Evolutionary conservation across 2,329 filamentous ascomycete species (phyloP).

Genomic region (Mycosphaerella arachidis): DNA sequence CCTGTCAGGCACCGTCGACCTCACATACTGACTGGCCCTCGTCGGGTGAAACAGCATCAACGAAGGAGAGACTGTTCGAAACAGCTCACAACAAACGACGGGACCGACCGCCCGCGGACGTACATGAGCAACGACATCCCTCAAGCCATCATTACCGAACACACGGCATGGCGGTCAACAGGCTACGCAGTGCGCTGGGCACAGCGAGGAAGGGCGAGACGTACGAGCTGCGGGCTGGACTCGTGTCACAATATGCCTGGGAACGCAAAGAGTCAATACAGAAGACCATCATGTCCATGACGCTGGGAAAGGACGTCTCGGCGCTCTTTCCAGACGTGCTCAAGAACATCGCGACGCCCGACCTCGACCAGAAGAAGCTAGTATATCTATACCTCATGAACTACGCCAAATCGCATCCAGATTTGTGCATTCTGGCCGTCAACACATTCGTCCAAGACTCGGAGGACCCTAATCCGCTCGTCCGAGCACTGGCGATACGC

Average conservation of each 20-base stretch:
- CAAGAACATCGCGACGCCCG: conserved; percentile 94
- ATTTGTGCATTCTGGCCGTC: conserved; percentile 95
- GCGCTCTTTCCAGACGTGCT: conserved; percentile 94
- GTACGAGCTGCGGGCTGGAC: conserved; percentile 88
- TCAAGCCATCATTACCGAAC: conserved; percentile 1
- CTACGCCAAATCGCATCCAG: conserved; percentile 97
- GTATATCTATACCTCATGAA: conserved; percentile 99
- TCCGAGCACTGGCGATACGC: conserved; percentile 88
- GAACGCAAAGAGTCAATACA: conserved; percentile 98
- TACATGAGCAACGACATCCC: not conserved
- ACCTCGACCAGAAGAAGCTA: conserved; percentile 98
- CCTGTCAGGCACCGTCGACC: not conserved
- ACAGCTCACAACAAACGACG: not conserved
- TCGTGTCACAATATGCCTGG: conserved; percentile 98
- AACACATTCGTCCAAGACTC: conserved; percentile 99
- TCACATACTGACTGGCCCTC: not conserved
- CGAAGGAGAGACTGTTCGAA: not conserved
- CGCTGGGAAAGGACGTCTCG: conserved; percentile 95
- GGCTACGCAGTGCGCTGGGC: conserved; percentile 89
- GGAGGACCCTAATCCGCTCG: conserved; percentile 94
- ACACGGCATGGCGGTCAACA: conserved; percentile 79
- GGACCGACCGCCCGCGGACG: conserved; percentile 2
- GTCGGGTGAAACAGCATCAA: not conserved
- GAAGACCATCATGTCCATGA: conserved; percentile 99
- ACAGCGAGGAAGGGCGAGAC: conserved; percentile 95